Percentiles rank a stretch among this genome's conserved stretches.
phyloP scores from a whole-genome alignment of 83 land plant genomes.

The Picea abies region DNA sequence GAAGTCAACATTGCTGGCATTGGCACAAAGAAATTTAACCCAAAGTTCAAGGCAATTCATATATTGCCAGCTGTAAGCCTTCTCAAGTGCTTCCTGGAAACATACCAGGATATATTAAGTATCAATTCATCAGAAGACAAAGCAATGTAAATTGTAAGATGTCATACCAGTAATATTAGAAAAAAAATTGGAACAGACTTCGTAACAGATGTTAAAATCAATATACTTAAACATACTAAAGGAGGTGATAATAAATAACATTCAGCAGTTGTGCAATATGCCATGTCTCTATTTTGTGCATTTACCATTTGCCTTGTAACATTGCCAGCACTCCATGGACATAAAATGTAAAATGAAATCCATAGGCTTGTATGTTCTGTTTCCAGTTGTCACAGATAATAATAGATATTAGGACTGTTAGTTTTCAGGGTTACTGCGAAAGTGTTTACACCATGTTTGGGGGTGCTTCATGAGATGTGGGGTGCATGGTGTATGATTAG shows the following conservation, averaged over 20 bases:
- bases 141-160: not conserved
- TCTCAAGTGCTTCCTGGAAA: constrained; percentile 81
- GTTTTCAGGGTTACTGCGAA: too few species aligned
- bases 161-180: too few species aligned
- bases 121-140: not conserved
- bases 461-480: too few species aligned
- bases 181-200: not conserved
- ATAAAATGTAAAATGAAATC: too few species aligned
- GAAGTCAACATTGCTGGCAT: constrained; percentile 53
- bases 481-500: too few species aligned
- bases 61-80: constrained; percentile 83
- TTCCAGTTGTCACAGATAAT: too few species aligned
- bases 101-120: not conserved
- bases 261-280: not conserved
- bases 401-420: too few species aligned
- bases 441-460: too few species aligned
- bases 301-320: too few species aligned
- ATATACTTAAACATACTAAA: not conserved
- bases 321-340: too few species aligned
- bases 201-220: not conserved
- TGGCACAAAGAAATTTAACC: constrained; percentile 70
- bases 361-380: too few species aligned
- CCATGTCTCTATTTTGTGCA: too few species aligned
- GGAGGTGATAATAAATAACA: not conserved
- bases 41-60: constrained; percentile 80